phyloP scores from a whole-genome alignment of 2,329 filamentous ascomycete genomes.

The Gliomastix tumulicola region DNA sequence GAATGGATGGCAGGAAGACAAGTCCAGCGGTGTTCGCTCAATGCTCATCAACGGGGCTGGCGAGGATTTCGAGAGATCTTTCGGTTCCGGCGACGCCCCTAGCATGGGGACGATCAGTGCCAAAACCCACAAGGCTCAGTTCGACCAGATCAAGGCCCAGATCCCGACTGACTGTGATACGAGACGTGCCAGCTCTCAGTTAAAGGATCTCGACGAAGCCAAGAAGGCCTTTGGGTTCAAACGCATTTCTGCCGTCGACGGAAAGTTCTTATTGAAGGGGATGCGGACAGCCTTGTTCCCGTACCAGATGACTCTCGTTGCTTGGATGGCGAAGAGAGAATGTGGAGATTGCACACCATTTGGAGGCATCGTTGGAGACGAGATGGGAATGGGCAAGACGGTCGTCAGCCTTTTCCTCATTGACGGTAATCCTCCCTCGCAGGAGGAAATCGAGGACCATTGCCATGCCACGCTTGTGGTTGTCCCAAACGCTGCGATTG shows the following conservation, averaged over 20 bases:
- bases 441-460: conserved; percentile 25
- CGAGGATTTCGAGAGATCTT: too few relatives aligned
- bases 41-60: too few relatives aligned
- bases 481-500: conserved; percentile 13
- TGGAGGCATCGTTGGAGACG: conserved; percentile 54
- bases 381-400: conserved; percentile 62
- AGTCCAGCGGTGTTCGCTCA: too few relatives aligned
- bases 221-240: conserved; percentile 2
- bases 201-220: background rate
- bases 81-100: too few relatives aligned
- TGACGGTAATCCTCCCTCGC: conserved; percentile 42
- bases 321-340: conserved; percentile 50
- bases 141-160: background rate
- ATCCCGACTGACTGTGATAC: background rate
- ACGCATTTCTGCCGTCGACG: background rate
- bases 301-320: conserved; percentile 43
- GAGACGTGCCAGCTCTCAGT: background rate
- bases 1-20: too few relatives aligned
- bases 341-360: conserved; percentile 30
- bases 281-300: conserved; percentile 6
- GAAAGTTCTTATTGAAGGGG: background rate
- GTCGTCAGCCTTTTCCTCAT: conserved; percentile 74
- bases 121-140: background rate
- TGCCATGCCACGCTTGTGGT: conserved; percentile 26
- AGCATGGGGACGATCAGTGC: background rate